Conservation (phyloP, 805 yeast genomes). For the Zygoascus ofunaensis region DNA sequence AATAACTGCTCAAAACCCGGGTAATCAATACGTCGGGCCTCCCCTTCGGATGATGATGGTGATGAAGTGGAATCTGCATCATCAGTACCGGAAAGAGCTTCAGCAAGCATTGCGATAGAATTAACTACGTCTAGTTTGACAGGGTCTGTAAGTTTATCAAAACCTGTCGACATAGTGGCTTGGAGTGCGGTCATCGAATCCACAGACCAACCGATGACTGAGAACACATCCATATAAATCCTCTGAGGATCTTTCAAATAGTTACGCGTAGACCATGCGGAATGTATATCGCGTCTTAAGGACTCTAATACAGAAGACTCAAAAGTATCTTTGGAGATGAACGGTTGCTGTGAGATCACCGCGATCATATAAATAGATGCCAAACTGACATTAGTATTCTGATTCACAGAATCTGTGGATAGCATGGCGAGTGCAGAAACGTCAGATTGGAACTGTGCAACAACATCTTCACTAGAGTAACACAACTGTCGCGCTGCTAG, state of each 20-base stretch:
- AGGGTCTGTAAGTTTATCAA: background rate
- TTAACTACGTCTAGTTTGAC: background rate
- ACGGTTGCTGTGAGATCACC: background rate
- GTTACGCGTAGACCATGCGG: background rate
- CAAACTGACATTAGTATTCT: background rate
- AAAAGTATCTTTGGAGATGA: background rate
- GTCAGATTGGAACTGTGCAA: background rate
- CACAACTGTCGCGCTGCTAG: background rate
- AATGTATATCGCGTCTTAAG: background rate
- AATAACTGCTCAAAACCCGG: conserved; percentile 8
- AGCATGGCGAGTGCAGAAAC: background rate
- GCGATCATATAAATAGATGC: background rate
- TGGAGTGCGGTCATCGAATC: background rate
- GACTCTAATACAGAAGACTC: background rate
- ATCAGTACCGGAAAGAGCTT: background rate
- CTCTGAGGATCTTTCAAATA: background rate
- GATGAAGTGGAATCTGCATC: too few species aligned
- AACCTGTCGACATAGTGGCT: background rate
- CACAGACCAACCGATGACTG: background rate
- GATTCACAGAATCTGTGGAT: background rate
- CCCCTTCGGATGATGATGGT: background rate
- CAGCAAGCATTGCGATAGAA: background rate
- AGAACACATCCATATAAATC: background rate
- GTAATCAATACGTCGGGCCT: background rate
- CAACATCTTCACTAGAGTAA: background rate